Base-by-base conservation (phyloP, 148 eudicot genomes). In the Rhododendron henanense region DNA sequence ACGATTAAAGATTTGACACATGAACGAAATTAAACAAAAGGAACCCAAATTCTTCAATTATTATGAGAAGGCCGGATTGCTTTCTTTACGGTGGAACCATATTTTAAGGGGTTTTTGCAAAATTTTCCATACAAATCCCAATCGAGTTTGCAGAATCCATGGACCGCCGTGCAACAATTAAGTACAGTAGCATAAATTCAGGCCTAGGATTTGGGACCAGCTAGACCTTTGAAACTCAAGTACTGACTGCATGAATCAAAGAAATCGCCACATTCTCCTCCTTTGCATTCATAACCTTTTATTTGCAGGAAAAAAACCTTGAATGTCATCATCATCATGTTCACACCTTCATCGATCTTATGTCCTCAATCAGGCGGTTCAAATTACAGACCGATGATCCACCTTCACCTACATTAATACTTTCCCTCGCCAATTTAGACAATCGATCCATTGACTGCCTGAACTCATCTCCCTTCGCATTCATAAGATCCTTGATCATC, bases 301-400 rank as follows among this genome's bases (percentile, higher is more conserved):
- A 59, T 59, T 59, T 59, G 65, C 25, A 14, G n/a, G n/a, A 0
- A 21, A 6, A 21, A 21, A 59, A 21, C 10, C 55, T 51, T 19
- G n/a, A 59, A 6, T 21, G 25, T 59, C 23, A 5, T 41, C 45
- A 41, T 5, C 1, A 6, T 41, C 8, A 6, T 13, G 18, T 14
- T 80, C 65, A 80, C 39, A 28, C 5, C 25, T 15, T 37, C 87
- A 85, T 83, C 19, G n/a, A 74, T 84, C 84, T 92, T 51, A 92
- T 92, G 45, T 92, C 91, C 67, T 85, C 85, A 5, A 92, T 69
- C 67, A 92, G 41, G 7, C 78, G 83, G 21, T 90, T 69, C 8
- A 92, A 81, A 69, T 89, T 82, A 21, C 83, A 81, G n/a, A 55
- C 21, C 0, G 93, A 92, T 2, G 90, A 86, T 2, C 91, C 92